A percentile compares a stretch with the other conserved stretches of the same genome.
Conservation (phyloP, 2,329 filamentous ascomycete genomes). For the Paraphaeosphaeria sporulosa region DNA sequence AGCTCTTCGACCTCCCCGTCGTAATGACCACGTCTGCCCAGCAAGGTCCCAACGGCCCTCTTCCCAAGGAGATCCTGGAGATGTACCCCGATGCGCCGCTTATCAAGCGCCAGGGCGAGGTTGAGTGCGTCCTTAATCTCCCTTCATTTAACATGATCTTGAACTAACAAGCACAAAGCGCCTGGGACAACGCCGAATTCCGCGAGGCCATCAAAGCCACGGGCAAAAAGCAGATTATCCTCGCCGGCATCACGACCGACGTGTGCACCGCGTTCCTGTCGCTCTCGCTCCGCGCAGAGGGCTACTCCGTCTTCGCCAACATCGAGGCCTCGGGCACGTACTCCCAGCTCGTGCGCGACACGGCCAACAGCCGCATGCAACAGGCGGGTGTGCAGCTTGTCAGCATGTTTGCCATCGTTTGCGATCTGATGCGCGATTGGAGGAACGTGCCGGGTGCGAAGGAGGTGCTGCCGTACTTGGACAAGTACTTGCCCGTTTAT, state of each 20-base stretch:
- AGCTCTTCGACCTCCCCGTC: conserved; percentile 72
- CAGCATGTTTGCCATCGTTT: conserved; percentile 68
- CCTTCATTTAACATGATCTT: neutral
- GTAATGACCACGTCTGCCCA: conserved; percentile 76
- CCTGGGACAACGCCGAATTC: conserved; percentile 78
- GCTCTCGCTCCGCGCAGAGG: conserved; percentile 73
- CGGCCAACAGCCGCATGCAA: conserved; percentile 72
- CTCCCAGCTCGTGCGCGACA: conserved; percentile 65
- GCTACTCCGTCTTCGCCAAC: conserved; percentile 77
- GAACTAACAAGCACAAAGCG: conserved; percentile 44
- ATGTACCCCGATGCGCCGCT: conserved; percentile 73
- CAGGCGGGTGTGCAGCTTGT: conserved; percentile 71
- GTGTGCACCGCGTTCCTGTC: conserved; percentile 79
- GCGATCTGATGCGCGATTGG: conserved; percentile 77
- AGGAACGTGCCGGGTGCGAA: conserved; percentile 59
- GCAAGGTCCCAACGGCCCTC: conserved; percentile 72
- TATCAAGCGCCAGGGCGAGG: conserved; percentile 73
- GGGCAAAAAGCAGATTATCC: conserved; percentile 72
- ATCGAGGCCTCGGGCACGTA: conserved; percentile 75
- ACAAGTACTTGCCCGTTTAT: conserved; percentile 71
- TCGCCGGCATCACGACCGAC: conserved; percentile 77
- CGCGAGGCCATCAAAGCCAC: conserved; percentile 69
- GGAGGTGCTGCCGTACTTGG: conserved; percentile 69
- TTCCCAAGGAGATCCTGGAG: conserved; percentile 73
- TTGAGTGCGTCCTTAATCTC: conserved; percentile 57